Evolutionary conservation across 768 basidiomycete species (phyloP), one percentile per base, ranked within the genome.

Genomic region (Agrocybe praecox): DNA sequence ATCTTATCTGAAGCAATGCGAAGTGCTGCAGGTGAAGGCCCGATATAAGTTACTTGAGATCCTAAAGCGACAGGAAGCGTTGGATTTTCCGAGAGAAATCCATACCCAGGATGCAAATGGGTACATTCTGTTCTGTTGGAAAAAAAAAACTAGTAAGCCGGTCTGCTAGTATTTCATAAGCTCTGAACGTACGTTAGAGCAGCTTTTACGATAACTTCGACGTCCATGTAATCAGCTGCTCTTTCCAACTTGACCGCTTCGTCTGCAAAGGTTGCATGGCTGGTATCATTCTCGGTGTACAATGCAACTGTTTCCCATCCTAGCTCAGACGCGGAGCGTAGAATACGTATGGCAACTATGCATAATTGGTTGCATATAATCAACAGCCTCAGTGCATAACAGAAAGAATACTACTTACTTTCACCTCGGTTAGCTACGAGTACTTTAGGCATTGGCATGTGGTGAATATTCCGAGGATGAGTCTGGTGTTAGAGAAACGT

Each of bases 251-350:
- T 92, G 67, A 92, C 89, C 12, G 89, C 89, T 51, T 90, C 89
- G 65, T 93, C 86, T 67, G 94, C 90, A 56, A 92, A 83, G 1
- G 89, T 87, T 56, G 90, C 86, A 63, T 87, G 78, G 71, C 94
- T 90, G 64, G 89, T 88, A 68, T 94, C 91, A 52, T 87, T 85
- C 62, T 91, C 88, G 1, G 88, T 93, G 76, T 90, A 95, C 67
- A 94, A 86, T 11, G 93, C 89, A 44, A 94, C 92, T 29, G 92
- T 93, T 62, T 84, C 81, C 92, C 94, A 93, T 44, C 89, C 91
- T 46, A 94, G 79, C 67, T 94, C 90, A 62, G 88, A 86, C 17
- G 93, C 90, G 1, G 91, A 88, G 61, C 91, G 85, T 76, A 96
- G 87, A 43, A 96, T 86, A 64, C 93, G 87, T 61, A 95, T 85